Base-by-base conservation (phyloP, 768 basidiomycete genomes). In the Tricholoma matsutake region DNA sequence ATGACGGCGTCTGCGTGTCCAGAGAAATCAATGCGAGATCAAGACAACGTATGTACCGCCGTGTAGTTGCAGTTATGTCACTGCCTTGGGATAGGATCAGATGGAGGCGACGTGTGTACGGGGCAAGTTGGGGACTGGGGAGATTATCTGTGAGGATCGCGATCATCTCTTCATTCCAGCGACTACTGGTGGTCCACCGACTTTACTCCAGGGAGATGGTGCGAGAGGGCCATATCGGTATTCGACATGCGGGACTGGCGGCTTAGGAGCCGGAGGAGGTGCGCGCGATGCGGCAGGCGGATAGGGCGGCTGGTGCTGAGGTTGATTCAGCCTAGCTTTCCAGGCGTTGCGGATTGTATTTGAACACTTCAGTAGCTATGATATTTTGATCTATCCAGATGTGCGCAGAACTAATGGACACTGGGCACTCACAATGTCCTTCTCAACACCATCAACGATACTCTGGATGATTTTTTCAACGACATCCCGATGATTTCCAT, bases 391-490 rank as follows among this genome's bases (percentile, higher is more conserved):
- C 14, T 32, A 34, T 51, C 63, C 59, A 54, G 31, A 43, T 63
- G 64, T 57, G 67, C 58, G 65, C 54, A 32, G 32, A 28, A 45
- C 43, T 59, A 20, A 45, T 47, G 56, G 56, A 41, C 59, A 37
- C 22, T 51, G 47, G 51, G 35, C 29, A 78, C 88, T 69, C 68
- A 98, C 96, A 65, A 79, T 79, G 41, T 93, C 86, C 68, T 91
- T 90, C 69, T 96, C 94, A 39, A 98, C 94, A 9, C 97, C 97
- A 72, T 98, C 96, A 47, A 85, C 83, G 63, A 99, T 98, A 65
- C 89, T 96, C 65, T 88, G 81, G 56, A 98, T 85, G 67, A 99
- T 94, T 64, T 89, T 92, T 59, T 92, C 86, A 52, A 98, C 94
- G 58, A 94, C 86, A 31, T 76, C 83, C 61, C 81, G 83, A 72